A percentile compares a stretch with the other conserved stretches of the same genome.
Evolutionary conservation across 2,329 filamentous ascomycete species (phyloP).

Genomic region (Fusarium nematophilum): DNA sequence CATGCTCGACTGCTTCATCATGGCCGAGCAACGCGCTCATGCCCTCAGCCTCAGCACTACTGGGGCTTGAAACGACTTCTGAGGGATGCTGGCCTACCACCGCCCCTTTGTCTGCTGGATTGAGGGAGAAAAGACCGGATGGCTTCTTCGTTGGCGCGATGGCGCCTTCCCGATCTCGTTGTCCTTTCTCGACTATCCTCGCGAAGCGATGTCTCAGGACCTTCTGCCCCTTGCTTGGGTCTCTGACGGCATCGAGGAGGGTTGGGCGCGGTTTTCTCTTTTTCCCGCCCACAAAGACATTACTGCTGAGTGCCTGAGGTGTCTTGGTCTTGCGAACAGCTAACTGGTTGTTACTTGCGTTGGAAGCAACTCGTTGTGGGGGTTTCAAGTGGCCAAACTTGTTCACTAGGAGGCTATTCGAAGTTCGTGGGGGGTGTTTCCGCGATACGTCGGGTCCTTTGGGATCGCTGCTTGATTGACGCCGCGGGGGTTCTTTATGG

Average conservation of each 20-base stretch:
- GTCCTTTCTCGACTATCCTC: conserved; percentile 56
- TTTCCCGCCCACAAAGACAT: conserved; percentile 61
- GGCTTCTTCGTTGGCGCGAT: conserved; percentile 51
- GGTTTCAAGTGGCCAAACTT: conserved; percentile 19
- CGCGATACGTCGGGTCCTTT: conserved; percentile 2
- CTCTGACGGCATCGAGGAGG: conserved; percentile 53
- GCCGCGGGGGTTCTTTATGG: conserved; percentile 5
- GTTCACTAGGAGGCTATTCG: conserved; percentile 11
- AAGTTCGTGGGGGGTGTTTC: conserved; percentile 5
- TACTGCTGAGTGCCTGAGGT: conserved; percentile 40
- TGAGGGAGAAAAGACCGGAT: conserved; percentile 44
- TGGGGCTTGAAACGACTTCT: background rate
- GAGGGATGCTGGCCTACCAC: background rate
- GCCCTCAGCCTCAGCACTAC: conserved; percentile 23
- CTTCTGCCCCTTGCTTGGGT: conserved; percentile 55
- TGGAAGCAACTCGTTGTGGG: conserved; percentile 6
- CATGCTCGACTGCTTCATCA: conserved; percentile 19
- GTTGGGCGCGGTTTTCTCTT: conserved; percentile 49
- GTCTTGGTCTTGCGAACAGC: conserved; percentile 23
- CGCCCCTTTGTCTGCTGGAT: conserved; percentile 33
- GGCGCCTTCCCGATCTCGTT: conserved; percentile 57
- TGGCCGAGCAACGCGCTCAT: background rate
- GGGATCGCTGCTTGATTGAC: conserved; percentile 6
- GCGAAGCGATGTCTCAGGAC: conserved; percentile 51
- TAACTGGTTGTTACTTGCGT: conserved; percentile 8